phyloP scores from a whole-genome alignment of 2,329 filamentous ascomycete genomes.

The Xylariaceae sp. region DNA sequence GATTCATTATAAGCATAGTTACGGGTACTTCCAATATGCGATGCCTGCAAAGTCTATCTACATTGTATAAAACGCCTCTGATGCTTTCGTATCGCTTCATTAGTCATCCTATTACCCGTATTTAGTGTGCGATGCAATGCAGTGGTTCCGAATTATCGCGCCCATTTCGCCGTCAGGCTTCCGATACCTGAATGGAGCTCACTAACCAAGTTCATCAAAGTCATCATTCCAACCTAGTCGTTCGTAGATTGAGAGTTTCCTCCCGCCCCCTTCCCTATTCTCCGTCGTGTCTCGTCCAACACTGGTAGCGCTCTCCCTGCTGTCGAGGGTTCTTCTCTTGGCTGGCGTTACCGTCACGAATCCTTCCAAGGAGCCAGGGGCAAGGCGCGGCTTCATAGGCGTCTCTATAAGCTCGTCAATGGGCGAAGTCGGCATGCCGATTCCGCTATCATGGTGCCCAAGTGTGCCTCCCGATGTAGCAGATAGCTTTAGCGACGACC shows the following conservation, averaged over 20 bases:
- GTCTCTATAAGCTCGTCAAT: constrained; percentile 36
- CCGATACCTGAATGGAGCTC: background rate
- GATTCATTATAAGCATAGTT: background rate
- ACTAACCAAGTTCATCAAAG: constrained; percentile 43
- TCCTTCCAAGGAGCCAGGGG: constrained; percentile 23
- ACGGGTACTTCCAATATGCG: constrained; percentile 9
- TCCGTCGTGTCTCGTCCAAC: background rate
- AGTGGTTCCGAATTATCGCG: background rate
- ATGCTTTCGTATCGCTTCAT: constrained; percentile 31
- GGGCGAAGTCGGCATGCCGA: constrained; percentile 38
- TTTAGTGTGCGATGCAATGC: constrained; percentile 1
- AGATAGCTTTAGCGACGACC: constrained; percentile 24
- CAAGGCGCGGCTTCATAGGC: constrained; percentile 39
- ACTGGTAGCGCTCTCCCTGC: constrained; percentile 1
- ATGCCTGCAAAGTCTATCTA: constrained; percentile 13
- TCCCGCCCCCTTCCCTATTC: constrained; percentile 24
- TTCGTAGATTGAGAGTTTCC: constrained; percentile 53
- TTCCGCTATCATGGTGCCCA: constrained; percentile 34
- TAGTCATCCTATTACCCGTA: constrained; percentile 19
- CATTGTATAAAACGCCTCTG: constrained; percentile 19
- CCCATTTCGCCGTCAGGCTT: background rate
- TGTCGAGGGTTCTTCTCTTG: constrained; percentile 24
- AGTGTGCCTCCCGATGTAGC: constrained; percentile 11
- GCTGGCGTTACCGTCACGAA: constrained; percentile 31
- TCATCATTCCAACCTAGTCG: constrained; percentile 62